Conservation (phyloP, 2,329 filamentous ascomycete genomes). For the Blastomyces silverae region DNA sequence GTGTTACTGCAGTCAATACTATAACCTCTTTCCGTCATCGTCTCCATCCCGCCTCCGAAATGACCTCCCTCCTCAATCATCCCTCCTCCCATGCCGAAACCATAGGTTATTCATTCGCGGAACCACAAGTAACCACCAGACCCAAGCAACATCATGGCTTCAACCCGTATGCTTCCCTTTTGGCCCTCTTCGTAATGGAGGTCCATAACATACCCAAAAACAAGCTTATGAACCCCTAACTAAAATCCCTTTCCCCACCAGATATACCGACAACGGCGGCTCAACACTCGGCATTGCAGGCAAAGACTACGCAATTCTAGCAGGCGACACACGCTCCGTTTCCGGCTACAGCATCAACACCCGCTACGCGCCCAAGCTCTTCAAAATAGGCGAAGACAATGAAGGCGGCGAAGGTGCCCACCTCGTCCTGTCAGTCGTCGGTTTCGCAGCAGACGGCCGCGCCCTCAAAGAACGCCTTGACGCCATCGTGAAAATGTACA, state of each 20-base stretch:
- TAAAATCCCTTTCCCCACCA: conserved; percentile 22
- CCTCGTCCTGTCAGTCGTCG: conserved; percentile 87
- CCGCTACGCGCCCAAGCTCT: conserved; percentile 89
- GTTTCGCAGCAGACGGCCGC: conserved; percentile 90
- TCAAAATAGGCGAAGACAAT: conserved; percentile 89
- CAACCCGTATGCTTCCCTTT: conserved; percentile 64
- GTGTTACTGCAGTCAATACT: conserved; percentile 7
- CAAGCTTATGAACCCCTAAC: neutral
- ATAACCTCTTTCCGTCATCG: neutral
- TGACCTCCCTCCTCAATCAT: conserved; percentile 50
- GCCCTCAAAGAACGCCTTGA: conserved; percentile 91
- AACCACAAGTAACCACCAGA: conserved; percentile 42
- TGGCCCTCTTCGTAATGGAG: neutral
- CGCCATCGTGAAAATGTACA: conserved; percentile 96
- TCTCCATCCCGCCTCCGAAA: conserved; percentile 29
- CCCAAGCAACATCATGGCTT: conserved; percentile 67
- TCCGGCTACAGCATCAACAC: conserved; percentile 99
- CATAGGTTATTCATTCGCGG: conserved; percentile 56
- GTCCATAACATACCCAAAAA: too few species aligned
- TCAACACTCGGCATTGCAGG: conserved; percentile 93
- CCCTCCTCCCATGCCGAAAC: conserved; percentile 46
- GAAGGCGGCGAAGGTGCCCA: conserved; percentile 76
- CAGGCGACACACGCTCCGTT: conserved; percentile 92
- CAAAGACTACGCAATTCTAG: conserved; percentile 89
- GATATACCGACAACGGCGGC: conserved; percentile 94